These are phyloP conservation scores for Pseudoscleropodium purum DNA, from an alignment of 225 moss, liverwort and hornwort genomes.

Conservation along the genomic window DNA sequence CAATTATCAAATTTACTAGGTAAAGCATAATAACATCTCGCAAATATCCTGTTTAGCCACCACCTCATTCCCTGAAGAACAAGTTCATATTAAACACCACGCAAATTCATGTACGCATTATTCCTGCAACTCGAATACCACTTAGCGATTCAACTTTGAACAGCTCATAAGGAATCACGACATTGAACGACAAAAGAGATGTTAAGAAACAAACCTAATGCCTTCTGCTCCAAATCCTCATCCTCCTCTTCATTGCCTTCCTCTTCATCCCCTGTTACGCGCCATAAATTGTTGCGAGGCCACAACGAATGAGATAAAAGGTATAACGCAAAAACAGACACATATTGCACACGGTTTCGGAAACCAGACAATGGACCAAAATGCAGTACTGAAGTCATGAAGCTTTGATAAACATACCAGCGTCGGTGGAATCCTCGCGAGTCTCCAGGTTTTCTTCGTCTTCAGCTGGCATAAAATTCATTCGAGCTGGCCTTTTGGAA, in stretches of 20 bases:
- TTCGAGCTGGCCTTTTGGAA: slow-evolving; percentile 61
- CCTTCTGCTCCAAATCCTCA: slow-evolving; percentile 26
- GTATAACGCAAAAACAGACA: not conserved
- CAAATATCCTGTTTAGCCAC: not conserved
- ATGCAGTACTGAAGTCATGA: not conserved
- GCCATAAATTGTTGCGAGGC: not conserved
- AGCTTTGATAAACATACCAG: slow-evolving; percentile 11
- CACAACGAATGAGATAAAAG: not conserved
- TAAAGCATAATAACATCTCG: not conserved
- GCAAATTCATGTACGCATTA: not conserved
- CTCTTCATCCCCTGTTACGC: slow-evolving; percentile 43
- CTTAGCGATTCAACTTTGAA: not conserved
- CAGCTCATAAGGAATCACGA: not conserved
- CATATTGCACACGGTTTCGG: not conserved
- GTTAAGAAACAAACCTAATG: slow-evolving; percentile 25
- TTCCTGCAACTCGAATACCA: not conserved
- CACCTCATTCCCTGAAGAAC: not conserved
- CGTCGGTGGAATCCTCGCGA: slow-evolving; percentile 31
- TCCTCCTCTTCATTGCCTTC: slow-evolving; percentile 43
- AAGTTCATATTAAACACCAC: not conserved
- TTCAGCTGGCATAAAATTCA: slow-evolving; percentile 51
- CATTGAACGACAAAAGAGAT: not conserved
- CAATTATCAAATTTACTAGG: not conserved
- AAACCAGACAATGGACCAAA: not conserved
- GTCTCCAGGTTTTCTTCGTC: slow-evolving; percentile 22